Conservation (phyloP, 768 basidiomycete species). For the Rhodosporidiobolus sp. region DNA sequence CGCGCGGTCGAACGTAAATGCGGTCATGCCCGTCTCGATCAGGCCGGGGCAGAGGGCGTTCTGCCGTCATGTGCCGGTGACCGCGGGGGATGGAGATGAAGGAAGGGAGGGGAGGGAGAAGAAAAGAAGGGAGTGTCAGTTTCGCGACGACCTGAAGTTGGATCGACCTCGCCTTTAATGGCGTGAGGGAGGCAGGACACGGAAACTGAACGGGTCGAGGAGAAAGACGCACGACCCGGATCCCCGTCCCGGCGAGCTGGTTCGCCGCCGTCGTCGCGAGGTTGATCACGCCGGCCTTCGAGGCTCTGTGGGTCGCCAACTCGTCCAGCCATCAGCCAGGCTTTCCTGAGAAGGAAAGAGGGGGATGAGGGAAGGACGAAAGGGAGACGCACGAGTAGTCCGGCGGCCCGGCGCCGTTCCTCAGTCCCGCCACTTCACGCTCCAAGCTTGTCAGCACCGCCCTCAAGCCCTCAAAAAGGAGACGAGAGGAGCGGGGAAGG, state of each 20-base stretch:
- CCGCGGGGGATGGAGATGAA: background rate
- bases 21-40: conserved; percentile 91
- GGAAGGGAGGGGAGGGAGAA: no score
- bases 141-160: no score
- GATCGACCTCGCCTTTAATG: no score
- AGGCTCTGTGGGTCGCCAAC: background rate
- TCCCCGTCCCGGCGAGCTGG: conserved; percentile 73
- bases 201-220: background rate
- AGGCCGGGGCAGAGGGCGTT: conserved; percentile 79
- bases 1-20: conserved; percentile 69
- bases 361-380: conserved; percentile 53
- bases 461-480: background rate
- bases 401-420: conserved; percentile 73
- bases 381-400: conserved; percentile 66
- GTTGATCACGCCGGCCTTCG: conserved; percentile 66
- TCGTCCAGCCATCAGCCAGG: background rate
- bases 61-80: background rate
- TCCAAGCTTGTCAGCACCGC: fast-evolving
- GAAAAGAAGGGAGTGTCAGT: background rate
- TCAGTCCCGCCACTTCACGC: conserved; percentile 69
- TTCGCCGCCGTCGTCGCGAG: conserved; percentile 78
- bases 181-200: background rate
- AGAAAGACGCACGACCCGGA: conserved; percentile 67
- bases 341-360: background rate
- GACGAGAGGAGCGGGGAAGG: no score